These are phyloP conservation scores for Elsinoe perseae DNA, from an alignment of 2,329 filamentous ascomycete species.

Conservation along the genomic window DNA sequence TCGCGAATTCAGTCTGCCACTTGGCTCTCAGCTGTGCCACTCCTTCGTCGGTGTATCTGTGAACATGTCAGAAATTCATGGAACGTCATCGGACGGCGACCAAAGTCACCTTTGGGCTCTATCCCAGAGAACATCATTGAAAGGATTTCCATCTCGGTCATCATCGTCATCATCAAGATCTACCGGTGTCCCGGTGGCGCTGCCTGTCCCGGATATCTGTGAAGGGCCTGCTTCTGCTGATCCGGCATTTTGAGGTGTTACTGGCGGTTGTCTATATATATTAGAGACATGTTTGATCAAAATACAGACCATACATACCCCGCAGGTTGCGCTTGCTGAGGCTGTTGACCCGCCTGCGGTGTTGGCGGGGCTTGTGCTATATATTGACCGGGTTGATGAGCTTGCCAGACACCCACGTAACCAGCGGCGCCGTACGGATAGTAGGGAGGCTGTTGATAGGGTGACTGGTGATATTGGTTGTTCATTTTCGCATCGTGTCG, in stretches of 20 bases:
- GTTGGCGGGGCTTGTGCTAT: constrained; percentile 10
- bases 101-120: constrained; percentile 7
- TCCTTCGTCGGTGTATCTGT: constrained; percentile 18
- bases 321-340: constrained; percentile 1
- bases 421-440: constrained; percentile 9
- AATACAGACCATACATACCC: background rate
- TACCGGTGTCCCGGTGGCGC: constrained; percentile 8
- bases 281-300: background rate
- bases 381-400: constrained; percentile 3
- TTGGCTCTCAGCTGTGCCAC: constrained; percentile 19
- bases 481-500: constrained; percentile 15
- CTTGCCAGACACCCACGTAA: constrained; percentile 11
- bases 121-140: constrained; percentile 10
- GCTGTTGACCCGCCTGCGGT: constrained; percentile 11
- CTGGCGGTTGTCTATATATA: background rate
- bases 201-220: background rate
- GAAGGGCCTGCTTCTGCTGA: background rate
- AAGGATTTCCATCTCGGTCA: constrained; percentile 11
- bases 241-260: constrained; percentile 1
- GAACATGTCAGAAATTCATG: background rate
- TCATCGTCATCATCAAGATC: constrained; percentile 10
- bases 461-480: constrained; percentile 11
- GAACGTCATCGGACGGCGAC: background rate
- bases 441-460: constrained; percentile 9
- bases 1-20: constrained; percentile 19